These are phyloP conservation scores for Syncephalastrum monosporum DNA, from an alignment of 371 early-diverging fungal genomes.

Conservation along the genomic window DNA sequence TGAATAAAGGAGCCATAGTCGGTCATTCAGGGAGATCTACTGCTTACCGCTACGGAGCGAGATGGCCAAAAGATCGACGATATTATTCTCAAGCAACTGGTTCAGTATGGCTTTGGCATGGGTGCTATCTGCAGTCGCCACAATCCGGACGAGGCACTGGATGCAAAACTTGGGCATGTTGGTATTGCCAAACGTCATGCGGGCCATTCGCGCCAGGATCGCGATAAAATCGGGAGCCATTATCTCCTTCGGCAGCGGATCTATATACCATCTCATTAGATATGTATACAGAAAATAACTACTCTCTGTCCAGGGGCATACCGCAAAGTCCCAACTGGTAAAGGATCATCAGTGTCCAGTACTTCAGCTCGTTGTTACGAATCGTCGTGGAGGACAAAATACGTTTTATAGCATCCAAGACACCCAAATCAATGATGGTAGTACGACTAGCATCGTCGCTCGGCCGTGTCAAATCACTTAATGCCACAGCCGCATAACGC, in stretches of 20 bases:
- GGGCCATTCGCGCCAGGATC: constrained; percentile 67
- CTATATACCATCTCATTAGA: constrained; percentile 20
- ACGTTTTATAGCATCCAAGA: constrained; percentile 58
- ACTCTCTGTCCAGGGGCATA: constrained; percentile 17
- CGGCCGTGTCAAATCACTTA: constrained; percentile 69
- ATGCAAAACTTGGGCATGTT: constrained; percentile 84
- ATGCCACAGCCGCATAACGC: constrained; percentile 68
- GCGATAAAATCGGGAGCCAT: constrained; percentile 57
- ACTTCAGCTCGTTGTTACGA: constrained; percentile 74
- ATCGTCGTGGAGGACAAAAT: constrained; percentile 56
- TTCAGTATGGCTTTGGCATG: constrained; percentile 47
- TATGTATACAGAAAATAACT: no score
- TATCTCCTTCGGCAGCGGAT: constrained; percentile 61
- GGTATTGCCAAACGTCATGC: constrained; percentile 76
- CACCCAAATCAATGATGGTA: constrained; percentile 57
- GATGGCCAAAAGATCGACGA: constrained; percentile 66
- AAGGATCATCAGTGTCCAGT: constrained; percentile 77
- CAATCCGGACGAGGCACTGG: constrained; percentile 76
- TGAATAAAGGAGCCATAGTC: not conserved
- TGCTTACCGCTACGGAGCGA: constrained; percentile 67
- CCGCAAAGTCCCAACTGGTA: constrained; percentile 73
- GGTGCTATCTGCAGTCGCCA: constrained; percentile 57
- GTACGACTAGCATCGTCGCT: constrained; percentile 63
- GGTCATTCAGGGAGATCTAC: no score
- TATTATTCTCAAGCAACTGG: constrained; percentile 62